These are phyloP conservation scores for Erysimum pusillum DNA, from an alignment of 441 rosid species.

Conservation along the genomic window DNA sequence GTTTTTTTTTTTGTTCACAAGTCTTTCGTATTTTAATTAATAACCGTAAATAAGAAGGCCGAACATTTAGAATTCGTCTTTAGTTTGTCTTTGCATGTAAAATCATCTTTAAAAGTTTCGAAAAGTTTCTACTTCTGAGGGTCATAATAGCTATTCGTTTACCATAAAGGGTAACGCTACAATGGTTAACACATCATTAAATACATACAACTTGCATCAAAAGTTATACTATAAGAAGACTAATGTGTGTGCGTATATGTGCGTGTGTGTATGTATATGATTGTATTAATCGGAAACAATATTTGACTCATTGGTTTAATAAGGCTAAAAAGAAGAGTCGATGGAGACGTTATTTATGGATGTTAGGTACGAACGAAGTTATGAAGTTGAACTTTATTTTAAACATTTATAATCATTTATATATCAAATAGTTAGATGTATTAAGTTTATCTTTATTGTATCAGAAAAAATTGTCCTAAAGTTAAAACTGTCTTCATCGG, in stretches of 20 bases:
- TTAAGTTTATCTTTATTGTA: neutral
- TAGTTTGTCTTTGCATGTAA: slow-evolving; percentile 19
- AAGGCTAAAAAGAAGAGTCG: slow-evolving; percentile 42
- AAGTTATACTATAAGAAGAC: slow-evolving; percentile 23
- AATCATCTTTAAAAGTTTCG: slow-evolving; percentile 15
- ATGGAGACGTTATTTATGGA: slow-evolving; percentile 43
- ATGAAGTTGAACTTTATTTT: slow-evolving; percentile 17
- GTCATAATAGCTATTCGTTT: slow-evolving; percentile 38
- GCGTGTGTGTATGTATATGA: neutral
- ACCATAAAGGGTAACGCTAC: slow-evolving; percentile 39
- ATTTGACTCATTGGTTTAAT: slow-evolving; percentile 31
- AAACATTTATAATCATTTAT: slow-evolving; percentile 4
- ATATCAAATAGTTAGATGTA: slow-evolving; percentile 20
- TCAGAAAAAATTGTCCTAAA: slow-evolving; percentile 5
- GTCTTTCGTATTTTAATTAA: neutral
- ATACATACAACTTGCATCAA: slow-evolving; percentile 30
- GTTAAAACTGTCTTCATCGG: slow-evolving; percentile 43
- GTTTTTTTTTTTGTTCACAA: neutral
- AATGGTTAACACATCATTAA: neutral
- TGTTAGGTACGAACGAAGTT: slow-evolving; percentile 43
- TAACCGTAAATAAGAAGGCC: neutral
- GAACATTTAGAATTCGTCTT: slow-evolving; percentile 17
- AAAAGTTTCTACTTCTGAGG: slow-evolving; percentile 25
- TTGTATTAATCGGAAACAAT: slow-evolving; percentile 20
- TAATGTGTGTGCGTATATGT: neutral